These are phyloP conservation scores for Metarhizium anisopliae DNA, from an alignment of 2,329 filamentous ascomycete genomes.

Conservation along the genomic window DNA sequence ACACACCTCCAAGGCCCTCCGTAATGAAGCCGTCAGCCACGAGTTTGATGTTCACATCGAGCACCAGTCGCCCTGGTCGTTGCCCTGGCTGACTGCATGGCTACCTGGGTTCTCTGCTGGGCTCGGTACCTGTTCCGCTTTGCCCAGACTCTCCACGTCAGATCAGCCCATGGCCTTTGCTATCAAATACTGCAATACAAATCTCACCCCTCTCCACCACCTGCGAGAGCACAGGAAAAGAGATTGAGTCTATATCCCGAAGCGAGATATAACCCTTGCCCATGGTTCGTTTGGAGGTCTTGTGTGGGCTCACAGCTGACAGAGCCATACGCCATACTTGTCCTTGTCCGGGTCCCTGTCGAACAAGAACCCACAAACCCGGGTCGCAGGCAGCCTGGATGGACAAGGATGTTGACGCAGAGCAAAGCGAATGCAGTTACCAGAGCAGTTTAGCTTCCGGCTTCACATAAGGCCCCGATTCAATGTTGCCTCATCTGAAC, in stretches of 20 bases:
- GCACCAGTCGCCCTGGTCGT: neutral
- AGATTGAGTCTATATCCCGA: slow-evolving; percentile 1
- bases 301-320: neutral
- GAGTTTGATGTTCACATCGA: neutral
- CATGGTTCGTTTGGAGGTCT: slow-evolving; percentile 5
- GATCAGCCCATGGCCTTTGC: neutral
- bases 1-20: neutral
- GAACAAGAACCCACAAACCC: slow-evolving; percentile 2
- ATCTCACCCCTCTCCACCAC: neutral
- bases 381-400: slow-evolving; percentile 1
- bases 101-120: neutral
- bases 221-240: neutral
- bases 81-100: no score
- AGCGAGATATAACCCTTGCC: slow-evolving; percentile 3
- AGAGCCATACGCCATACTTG: neutral
- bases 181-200: neutral
- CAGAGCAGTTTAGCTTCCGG: neutral
- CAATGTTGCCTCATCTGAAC: slow-evolving; percentile 1
- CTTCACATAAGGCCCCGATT: slow-evolving; percentile 1
- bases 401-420: slow-evolving; percentile 5
- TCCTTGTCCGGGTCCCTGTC: neutral
- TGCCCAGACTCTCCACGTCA: neutral
- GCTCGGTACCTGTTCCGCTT: neutral
- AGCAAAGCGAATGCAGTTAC: neutral
- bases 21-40: slow-evolving; percentile 1